Base-by-base conservation (phyloP, 208 protist species). In the Polymyxa betae region DNA sequence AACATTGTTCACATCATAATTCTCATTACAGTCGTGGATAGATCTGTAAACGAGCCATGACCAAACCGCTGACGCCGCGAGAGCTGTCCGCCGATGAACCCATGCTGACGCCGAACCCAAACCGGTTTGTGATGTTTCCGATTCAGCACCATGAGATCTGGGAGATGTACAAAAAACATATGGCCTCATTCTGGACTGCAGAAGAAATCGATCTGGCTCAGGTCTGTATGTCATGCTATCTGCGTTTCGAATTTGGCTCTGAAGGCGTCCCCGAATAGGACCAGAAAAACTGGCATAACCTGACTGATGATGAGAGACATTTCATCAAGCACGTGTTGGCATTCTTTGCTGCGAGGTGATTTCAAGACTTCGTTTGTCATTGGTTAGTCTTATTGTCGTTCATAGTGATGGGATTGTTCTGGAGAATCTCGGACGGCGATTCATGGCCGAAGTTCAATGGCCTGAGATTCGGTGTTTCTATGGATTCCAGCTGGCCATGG, bases 161-260 rank as follows among this genome's bases (percentile, higher is more conserved):
- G 98, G 92, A 97, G 92, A 98, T 99, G 96, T 99, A 99, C 95
- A 99, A 99, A 96, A 98, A 99, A 94, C 97, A 98, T 91, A 96
- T 98, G 78, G 95, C 94, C 0, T 88, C 87, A 29, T 94, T 94
- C 88, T 94, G 91, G 91, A 99, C 98, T 45, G 95, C 98, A 77
- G 98, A 99, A 94, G 98, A 99, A 93, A 97, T 99, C 68, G 98
- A 99, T 94, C 95, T 99, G 0, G 93, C 94, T 46, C 92, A 92
- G 43, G 92, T 82, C 5, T 89, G 5, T 46, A 5, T 29, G 44
- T n/a, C n/a, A n/a, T 29, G 88, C 32, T 24, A 5, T 49, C 16
- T 20, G 60, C 88, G 77, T 38, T 38, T 38, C 35, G 16, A 24
- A 89, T 89, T 89, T 46, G 5, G 38, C 5, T 72, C 29, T 38